Evolutionary conservation across 768 basidiomycete genomes (phyloP), one percentile per base, ranked within the genome.

Genomic region (Artomyces pyxidatus): DNA sequence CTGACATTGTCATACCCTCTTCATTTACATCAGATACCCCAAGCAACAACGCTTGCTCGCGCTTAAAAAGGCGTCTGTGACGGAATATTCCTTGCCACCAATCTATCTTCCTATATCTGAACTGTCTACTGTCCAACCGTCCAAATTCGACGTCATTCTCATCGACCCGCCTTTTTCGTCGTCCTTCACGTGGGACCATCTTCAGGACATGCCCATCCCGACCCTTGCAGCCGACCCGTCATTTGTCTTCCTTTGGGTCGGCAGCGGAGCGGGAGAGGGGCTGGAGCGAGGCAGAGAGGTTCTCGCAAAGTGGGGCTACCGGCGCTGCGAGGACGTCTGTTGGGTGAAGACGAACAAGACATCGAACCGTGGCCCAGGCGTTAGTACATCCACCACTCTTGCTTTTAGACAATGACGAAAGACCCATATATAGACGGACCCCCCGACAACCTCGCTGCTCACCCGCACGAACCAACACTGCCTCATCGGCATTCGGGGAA

Each of bases 221-320:
- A 69, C 77, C 21, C 75, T 96, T 27, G 88, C 91, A 0, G 85
- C 89, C 0, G 95, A 95, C 58, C 95, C 94, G 0, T 86, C 86
- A 21, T 99, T 97, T 58, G 75, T 98, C 11, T 93, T 95, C 63
- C 71, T 99, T 48, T 98, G 95, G 95, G 92, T 96, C 1, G 96
- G 96, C 5, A 83, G 81, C 53, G 92, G 92, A 2, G 86, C 87
- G 6, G 83, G 85, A 3, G 90, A 89, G 42, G 96, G 93, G 0
- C 73, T 99, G 25, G 96, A 99, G 63, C 75, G 85, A 28, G 96
- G 96, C 0, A 70, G 94, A 28, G 95, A 97, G 64, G 71, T 94
- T 23, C 75, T 99, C 32, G 87, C 84, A 1, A 86, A 81, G 65
- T 99, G 95, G 94, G 96, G 95, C 3, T 95, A 92, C 62, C 71